Evolutionary conservation across 1,284 basidiomycete genomes (phyloP), one percentile per base, ranked within the genome.

Genomic region (Pseudozyma sp.): DNA sequence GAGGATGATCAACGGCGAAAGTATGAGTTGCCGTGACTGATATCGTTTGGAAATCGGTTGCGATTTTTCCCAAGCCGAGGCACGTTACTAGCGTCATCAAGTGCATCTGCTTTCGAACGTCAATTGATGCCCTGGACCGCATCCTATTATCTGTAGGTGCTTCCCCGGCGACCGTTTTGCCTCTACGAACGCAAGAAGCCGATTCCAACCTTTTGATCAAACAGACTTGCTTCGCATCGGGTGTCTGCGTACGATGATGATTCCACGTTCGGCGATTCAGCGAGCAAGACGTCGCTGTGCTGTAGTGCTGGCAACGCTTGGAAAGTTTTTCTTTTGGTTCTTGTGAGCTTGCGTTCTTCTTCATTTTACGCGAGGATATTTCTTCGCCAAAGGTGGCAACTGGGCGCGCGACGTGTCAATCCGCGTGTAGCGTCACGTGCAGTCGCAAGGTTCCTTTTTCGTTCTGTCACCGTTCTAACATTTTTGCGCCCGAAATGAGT

Each of bases 41-140:
- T 24, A 19, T 35, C n/a, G n/a, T 31, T 13, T 5, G 6, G 7
- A 7, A 46, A 44, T 34, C 42, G 19, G 39, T 17, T 17, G 34
- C 43, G 9, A 52, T 67, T 53, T 53, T 57, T 43, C 43, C 31
- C 39, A 60, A 56, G 57, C 64, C 64, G 57, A 67, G 64, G 64
- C 64, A 60, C 53, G 64, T 30, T 47, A 44, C 34, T 44, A 66
- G 56, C 63, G 44, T 43, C 53, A 45, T 17, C 47, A 14, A 33
- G 14, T 11, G 31, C n/a, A 35, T 44, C 14, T 42, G 14, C 40
- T 17, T 44, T n/a, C 40, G n/a, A 16, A 10, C 1, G 13, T 24
- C 24, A 24, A 4, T 24, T 24, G 24, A 4, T 24, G 24, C 24
- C 24, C 24, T 24, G 24, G 24, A 24, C 24, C 24, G 24, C 24